Evolutionary conservation across 768 basidiomycete genomes (phyloP).

Genomic region (Pleurotus citrinopileatus): DNA sequence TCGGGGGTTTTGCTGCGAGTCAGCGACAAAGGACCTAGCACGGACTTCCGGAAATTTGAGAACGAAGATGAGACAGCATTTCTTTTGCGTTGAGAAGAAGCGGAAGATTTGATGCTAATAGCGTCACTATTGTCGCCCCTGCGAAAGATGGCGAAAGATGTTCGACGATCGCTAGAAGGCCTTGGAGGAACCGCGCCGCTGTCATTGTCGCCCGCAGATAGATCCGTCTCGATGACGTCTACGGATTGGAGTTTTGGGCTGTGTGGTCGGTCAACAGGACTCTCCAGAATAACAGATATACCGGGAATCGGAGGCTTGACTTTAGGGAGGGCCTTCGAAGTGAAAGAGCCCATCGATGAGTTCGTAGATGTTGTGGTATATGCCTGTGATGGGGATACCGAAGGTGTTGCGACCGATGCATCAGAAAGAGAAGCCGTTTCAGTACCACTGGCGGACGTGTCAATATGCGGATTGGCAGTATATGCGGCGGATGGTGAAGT

Average conservation of each 20-base stretch:
- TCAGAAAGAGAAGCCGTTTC: constrained; percentile 18
- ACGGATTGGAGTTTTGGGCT: neutral
- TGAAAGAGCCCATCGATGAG: constrained; percentile 15
- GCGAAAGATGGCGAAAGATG: neutral
- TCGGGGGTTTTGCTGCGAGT: constrained; percentile 18
- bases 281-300: constrained; percentile 21
- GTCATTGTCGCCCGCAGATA: no score
- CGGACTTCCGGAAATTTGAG: constrained; percentile 43
- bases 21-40: constrained; percentile 32
- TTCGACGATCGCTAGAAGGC: neutral
- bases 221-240: neutral
- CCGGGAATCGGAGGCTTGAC: constrained; percentile 14
- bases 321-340: constrained; percentile 9
- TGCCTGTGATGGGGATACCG: constrained; percentile 26
- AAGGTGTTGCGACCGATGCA: constrained; percentile 24
- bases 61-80: constrained; percentile 33
- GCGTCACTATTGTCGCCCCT: constrained; percentile 4
- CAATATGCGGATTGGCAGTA: neutral
- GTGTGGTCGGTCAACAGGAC: constrained; percentile 9
- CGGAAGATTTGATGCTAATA: neutral
- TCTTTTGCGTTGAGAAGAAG: constrained; percentile 1
- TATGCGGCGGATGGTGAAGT: constrained; percentile 7
- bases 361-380: constrained; percentile 19
- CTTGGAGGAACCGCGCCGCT: neutral
- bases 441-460: neutral